Base-by-base conservation (phyloP, 176 grass and related monocot species). In the Rhipidocladum racemiflorum region DNA sequence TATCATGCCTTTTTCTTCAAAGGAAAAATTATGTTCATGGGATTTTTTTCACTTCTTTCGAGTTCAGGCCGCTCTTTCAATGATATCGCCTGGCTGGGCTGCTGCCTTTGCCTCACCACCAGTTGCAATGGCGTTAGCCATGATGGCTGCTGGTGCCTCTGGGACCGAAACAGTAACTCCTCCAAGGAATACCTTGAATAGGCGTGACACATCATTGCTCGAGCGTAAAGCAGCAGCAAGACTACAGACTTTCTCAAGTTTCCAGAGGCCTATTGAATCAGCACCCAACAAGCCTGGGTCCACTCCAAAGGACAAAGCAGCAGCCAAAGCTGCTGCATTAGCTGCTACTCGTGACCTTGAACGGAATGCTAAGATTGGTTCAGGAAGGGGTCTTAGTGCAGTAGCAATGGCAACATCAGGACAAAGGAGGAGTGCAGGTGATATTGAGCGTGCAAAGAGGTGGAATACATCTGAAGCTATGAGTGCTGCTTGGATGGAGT, bases 61-160 rank as follows among this genome's bases (percentile, higher is more conserved):
- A 65, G 60, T 15, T 39, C 67, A 98, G 95, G 87, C 90, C 85
- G 88, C 92, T 85, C 81, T 95, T 89, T 87, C 73, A 25, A 98
- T 98, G 90, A 73, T 98, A 86, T 89, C 92, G 3, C 95, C 95
- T 92, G 90, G 95, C 56, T 95, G 96, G 96, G 92, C 96, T 67
- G 96, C 96, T 69, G 92, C 96, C 93, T 98, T 98, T 91, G 96
- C 96, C 46, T 98, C 96, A 72, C 96, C 96, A 85, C 96, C 96
- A 36, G 92, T 82, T 89, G 96, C 96, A 38, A 93, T 98, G 96
- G 96, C 92, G 63, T 83, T 98, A 87, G 96, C 96, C 77, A 99
- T 99, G 89, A 93, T 99, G 86, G 96, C 96, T 66, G 96, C 96
- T 65, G 96, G 96, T 87, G 90, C 92, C 84, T 88, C 90, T 50